Evolutionary conservation across 2,329 filamentous ascomycete species (phyloP).

Genomic region (Phialemonium atrogriseum): DNA sequence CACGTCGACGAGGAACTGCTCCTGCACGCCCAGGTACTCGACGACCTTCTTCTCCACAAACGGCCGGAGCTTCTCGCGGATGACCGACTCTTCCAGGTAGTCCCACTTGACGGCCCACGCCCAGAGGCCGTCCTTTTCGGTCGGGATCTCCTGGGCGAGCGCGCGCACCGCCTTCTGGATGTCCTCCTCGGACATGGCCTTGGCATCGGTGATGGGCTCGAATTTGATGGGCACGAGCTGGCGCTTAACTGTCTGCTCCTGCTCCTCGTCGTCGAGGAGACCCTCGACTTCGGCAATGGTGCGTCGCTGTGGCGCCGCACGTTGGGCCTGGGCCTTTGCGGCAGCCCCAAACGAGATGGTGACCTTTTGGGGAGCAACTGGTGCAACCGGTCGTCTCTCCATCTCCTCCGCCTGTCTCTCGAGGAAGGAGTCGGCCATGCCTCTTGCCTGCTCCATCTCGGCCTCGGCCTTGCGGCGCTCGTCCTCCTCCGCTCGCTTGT

Average conservation of each 20-base stretch:
- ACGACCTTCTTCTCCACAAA: slow-evolving; percentile 99
- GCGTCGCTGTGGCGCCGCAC: slow-evolving; percentile 52
- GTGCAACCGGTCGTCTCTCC: slow-evolving; percentile 30
- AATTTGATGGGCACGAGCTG: slow-evolving; percentile 78
- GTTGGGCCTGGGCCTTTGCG: slow-evolving; percentile 56
- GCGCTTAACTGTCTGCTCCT: slow-evolving; percentile 60
- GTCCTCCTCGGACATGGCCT: slow-evolving; percentile 76
- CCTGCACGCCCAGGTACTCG: slow-evolving; percentile 91
- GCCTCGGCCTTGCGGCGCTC: slow-evolving; percentile 63
- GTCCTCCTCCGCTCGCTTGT: slow-evolving; percentile 69
- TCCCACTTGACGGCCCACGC: slow-evolving; percentile 92
- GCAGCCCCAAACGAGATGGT: slow-evolving; percentile 89
- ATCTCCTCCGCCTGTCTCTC: slow-evolving; percentile 76
- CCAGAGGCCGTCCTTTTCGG: slow-evolving; percentile 80
- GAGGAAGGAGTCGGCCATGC: slow-evolving; percentile 86
- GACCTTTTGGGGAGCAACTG: slow-evolving; percentile 64
- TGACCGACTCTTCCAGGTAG: slow-evolving; percentile 70
- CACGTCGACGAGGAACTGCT: slow-evolving; percentile 89
- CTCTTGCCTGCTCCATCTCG: slow-evolving; percentile 69
- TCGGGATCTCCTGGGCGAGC: slow-evolving; percentile 83
- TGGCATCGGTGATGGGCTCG: slow-evolving; percentile 58
- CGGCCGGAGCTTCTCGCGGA: slow-evolving; percentile 79
- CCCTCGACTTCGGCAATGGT: slow-evolving; percentile 93
- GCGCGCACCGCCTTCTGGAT: slow-evolving; percentile 72
- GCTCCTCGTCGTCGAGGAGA: slow-evolving; percentile 89